Conservation (phyloP, 495 filamentous ascomycete species). For the Chaetomium cochliodes region DNA sequence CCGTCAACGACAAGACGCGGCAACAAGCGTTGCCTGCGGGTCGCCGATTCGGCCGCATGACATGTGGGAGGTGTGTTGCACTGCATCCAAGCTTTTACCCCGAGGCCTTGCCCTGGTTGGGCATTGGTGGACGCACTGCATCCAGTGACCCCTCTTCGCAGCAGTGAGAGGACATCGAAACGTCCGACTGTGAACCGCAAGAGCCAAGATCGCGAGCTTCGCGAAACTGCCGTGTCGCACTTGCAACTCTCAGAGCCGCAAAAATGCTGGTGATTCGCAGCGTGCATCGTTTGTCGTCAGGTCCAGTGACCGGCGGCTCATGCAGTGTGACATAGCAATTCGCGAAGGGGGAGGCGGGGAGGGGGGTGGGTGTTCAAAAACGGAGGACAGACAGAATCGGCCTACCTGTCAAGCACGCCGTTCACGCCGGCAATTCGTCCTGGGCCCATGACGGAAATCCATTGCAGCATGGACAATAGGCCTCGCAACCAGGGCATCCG, state of each 20-base stretch:
- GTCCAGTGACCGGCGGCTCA: constrained; percentile 43
- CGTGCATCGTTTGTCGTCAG: constrained; percentile 24
- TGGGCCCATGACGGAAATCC: constrained; percentile 66
- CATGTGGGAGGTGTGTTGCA: constrained; percentile 38
- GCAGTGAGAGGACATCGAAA: constrained; percentile 6
- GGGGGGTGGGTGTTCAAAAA: constrained; percentile 3
- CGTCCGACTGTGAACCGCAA: constrained; percentile 2
- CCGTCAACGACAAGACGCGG: constrained; percentile 18
- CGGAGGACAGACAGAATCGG: constrained; percentile 31
- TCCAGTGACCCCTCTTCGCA: constrained; percentile 22
- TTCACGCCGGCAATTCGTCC: constrained; percentile 70
- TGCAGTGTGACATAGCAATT: constrained; percentile 42
- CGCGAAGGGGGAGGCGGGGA: constrained; percentile 17
- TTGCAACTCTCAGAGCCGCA: constrained; percentile 29
- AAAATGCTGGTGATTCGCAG: constrained; percentile 30
- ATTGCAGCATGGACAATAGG: constrained; percentile 67
- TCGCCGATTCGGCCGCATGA: constrained; percentile 44
- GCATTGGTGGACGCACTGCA: constrained; percentile 33
- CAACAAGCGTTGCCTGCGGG: constrained; percentile 26
- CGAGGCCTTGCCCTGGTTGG: constrained; percentile 30
- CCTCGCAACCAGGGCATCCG: constrained; percentile 88
- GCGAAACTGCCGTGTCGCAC: constrained; percentile 35
- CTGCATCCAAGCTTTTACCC: constrained; percentile 35
- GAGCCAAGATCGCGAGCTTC: constrained; percentile 13
- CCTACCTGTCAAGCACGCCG: constrained; percentile 88